Conservation (phyloP, 768 basidiomycete species). For the Cyclocybe aegerita region DNA sequence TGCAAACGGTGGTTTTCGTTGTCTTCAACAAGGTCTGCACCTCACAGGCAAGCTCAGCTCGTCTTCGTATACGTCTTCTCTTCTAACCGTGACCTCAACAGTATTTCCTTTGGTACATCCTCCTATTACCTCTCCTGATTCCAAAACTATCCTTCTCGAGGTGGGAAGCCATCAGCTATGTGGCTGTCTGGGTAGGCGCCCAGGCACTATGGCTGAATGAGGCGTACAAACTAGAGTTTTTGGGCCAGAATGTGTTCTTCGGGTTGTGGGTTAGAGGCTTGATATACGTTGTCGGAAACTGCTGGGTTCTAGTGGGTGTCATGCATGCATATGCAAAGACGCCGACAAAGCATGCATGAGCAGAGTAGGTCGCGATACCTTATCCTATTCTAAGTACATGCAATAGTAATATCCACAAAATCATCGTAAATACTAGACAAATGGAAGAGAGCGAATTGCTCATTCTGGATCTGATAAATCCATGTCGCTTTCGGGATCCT, state of each 20-base stretch:
- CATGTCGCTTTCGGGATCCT: constrained; percentile 28
- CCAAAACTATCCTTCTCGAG: constrained; percentile 60
- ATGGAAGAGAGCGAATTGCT: not conserved
- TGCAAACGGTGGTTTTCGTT: constrained; percentile 91
- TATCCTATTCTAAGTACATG: too few relatives aligned
- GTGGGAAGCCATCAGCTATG: constrained; percentile 35
- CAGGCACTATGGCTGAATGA: constrained; percentile 91
- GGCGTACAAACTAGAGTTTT: constrained; percentile 89
- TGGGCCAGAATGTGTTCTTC: constrained; percentile 72
- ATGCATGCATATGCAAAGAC: constrained; percentile 20
- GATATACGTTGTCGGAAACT: constrained; percentile 72
- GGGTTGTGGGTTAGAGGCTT: constrained; percentile 79
- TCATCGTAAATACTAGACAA: too few relatives aligned
- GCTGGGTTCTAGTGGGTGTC: constrained; percentile 73
- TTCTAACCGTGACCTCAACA: constrained; percentile 28
- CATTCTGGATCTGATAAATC: constrained; percentile 35
- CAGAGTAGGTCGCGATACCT: not conserved
- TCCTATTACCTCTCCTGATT: constrained; percentile 81
- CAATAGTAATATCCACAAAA: too few relatives aligned
- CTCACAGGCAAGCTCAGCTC: constrained; percentile 66
- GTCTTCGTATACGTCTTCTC: not conserved
- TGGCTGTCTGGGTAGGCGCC: constrained; percentile 67
- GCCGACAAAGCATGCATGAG: not conserved
- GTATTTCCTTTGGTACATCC: constrained; percentile 98
- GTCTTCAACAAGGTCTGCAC: constrained; percentile 99